A percentile compares a stretch with the other conserved stretches of the same genome.
These are phyloP conservation scores for Xylaria sp. DNA, from an alignment of 2,329 filamentous ascomycete species.

Conservation along the genomic window DNA sequence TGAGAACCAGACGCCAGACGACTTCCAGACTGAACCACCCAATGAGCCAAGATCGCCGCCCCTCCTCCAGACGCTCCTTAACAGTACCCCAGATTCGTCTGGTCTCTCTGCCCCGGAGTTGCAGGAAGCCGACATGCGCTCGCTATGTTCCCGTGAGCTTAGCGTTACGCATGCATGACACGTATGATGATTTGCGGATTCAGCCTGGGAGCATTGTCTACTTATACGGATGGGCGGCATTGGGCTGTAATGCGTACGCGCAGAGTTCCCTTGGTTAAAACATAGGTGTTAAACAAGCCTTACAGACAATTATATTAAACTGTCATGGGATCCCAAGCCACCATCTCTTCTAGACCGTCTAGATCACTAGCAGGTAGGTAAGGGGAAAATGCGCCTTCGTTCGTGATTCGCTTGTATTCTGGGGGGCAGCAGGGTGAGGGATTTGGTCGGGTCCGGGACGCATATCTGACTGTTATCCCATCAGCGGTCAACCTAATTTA, in stretches of 20 bases:
- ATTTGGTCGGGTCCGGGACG: conserved; percentile 20
- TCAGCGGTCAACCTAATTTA: conserved; percentile 6
- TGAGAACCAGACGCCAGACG: conserved; percentile 5
- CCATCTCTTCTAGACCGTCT: conserved; percentile 7
- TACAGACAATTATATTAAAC: conserved; percentile 1
- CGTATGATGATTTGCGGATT: conserved; percentile 23
- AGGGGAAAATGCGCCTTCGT: neutral
- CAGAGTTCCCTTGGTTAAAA: neutral
- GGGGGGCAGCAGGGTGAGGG: conserved; percentile 8
- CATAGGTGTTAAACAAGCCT: neutral
- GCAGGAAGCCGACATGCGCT: conserved; percentile 32
- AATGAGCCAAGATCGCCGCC: conserved; percentile 20
- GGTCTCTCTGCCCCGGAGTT: conserved; percentile 28
- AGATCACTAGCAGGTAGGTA: conserved; percentile 6
- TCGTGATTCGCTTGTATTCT: conserved; percentile 15
- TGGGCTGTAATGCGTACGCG: neutral
- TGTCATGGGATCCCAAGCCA: conserved; percentile 16
- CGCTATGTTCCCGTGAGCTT: conserved; percentile 32
- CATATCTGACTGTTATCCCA: conserved; percentile 18
- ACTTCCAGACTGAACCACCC: conserved; percentile 7
- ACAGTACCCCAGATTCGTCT: conserved; percentile 40
- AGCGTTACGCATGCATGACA: conserved; percentile 38
- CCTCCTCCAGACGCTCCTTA: conserved; percentile 27
- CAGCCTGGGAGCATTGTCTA: conserved; percentile 12
- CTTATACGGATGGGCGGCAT: conserved; percentile 16